Evolutionary conservation across 2,329 filamentous ascomycete species (phyloP).

Genomic region (Phyllosticta capitalensis): DNA sequence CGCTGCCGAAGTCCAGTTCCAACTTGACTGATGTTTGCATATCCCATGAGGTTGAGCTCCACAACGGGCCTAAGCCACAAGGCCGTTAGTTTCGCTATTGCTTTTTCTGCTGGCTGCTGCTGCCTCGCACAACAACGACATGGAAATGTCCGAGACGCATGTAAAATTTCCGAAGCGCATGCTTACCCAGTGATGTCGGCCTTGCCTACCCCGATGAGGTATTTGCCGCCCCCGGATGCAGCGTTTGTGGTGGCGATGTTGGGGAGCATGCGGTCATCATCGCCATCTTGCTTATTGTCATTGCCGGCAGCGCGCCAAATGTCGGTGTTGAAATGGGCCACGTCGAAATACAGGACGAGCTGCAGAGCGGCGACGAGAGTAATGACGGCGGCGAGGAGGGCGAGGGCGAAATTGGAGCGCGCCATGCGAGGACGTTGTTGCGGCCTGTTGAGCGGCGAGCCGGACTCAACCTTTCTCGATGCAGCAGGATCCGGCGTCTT

Average conservation of each 20-base stretch:
- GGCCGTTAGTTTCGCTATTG: not conserved
- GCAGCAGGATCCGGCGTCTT: not conserved
- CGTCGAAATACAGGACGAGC: slow-evolving; percentile 25
- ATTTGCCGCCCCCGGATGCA: slow-evolving; percentile 36
- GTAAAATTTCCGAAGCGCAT: not conserved
- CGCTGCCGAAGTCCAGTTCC: slow-evolving; percentile 80
- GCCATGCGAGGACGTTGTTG: slow-evolving; percentile 21
- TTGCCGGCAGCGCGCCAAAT: slow-evolving; percentile 22
- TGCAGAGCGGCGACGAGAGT: slow-evolving; percentile 25
- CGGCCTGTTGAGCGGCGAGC: not conserved
- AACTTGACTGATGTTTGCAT: slow-evolving; percentile 74
- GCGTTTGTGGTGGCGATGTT: slow-evolving; percentile 12
- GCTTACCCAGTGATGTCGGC: slow-evolving; percentile 60
- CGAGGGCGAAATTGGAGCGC: slow-evolving; percentile 29
- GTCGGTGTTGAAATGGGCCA: slow-evolving; percentile 21
- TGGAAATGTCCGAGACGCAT: not conserved
- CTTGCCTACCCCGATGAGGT: slow-evolving; percentile 59
- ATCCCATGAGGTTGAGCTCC: slow-evolving; percentile 85
- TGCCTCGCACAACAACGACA: not conserved
- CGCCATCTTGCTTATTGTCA: not conserved
- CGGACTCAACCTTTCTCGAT: not conserved
- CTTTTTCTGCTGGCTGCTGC: not conserved
- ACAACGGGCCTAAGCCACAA: slow-evolving; percentile 57
- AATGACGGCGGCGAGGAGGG: slow-evolving; percentile 26
- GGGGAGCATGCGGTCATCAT: not conserved